Conservation (phyloP, 164 flowering plant genomes). For the Nelumbo lutea region DNA sequence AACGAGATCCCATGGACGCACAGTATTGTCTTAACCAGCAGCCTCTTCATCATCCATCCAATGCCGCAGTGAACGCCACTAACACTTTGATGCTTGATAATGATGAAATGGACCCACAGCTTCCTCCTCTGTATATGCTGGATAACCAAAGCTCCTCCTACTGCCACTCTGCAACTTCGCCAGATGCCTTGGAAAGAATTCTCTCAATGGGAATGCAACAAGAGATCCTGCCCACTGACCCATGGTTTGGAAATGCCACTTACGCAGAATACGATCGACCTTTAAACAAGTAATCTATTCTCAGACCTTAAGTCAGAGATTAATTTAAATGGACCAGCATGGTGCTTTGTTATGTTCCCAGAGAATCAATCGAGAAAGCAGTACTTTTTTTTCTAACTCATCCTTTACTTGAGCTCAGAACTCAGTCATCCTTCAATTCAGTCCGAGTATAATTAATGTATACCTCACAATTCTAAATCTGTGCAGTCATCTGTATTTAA, state of each 20-base stretch:
- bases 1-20: conserved; percentile 15
- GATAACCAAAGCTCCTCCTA: conserved; percentile 14
- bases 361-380: no score
- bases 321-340: no score
- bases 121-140: conserved; percentile 13
- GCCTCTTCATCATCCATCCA: conserved; percentile 3
- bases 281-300: no score
- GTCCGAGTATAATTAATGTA: no score
- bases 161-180: conserved; percentile 7
- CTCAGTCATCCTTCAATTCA: no score
- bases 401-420: no score
- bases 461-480: no score
- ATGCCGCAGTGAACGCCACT: conserved; percentile 1
- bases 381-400: no score
- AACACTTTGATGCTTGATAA: conserved; percentile 6
- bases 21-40: conserved; percentile 11
- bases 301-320: no score
- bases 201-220: conserved; percentile 12
- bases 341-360: no score
- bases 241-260: background rate
- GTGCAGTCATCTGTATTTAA: no score
- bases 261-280: background rate
- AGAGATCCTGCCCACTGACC: conserved; percentile 11
- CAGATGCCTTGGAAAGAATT: conserved; percentile 6
- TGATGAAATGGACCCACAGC: conserved; percentile 12